These are phyloP conservation scores for Shiraia sp. DNA, from an alignment of 2,329 filamentous ascomycete genomes.

Conservation along the genomic window DNA sequence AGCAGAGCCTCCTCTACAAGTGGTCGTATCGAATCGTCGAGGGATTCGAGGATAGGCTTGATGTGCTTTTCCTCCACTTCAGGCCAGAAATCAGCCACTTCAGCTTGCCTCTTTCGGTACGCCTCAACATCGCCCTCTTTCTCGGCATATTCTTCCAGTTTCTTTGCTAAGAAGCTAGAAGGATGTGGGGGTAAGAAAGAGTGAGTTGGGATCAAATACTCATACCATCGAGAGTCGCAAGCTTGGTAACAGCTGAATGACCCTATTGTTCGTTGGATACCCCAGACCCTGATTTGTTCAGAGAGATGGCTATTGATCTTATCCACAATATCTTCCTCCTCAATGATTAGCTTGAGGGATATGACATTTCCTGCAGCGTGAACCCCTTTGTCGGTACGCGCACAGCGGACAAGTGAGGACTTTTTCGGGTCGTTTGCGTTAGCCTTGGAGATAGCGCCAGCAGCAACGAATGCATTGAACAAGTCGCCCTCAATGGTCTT, in stretches of 20 bases:
- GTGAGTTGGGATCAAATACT: constrained; percentile 94
- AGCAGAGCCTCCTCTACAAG: constrained; percentile 66
- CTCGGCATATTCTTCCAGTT: constrained; percentile 76
- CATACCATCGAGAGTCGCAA: constrained; percentile 95
- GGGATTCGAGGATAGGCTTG: constrained; percentile 63
- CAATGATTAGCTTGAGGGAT: constrained; percentile 92
- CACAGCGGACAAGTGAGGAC: constrained; percentile 89
- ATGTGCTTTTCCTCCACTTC: constrained; percentile 80
- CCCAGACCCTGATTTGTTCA: constrained; percentile 93
- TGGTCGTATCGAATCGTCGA: constrained; percentile 67
- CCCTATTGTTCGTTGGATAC: constrained; percentile 84
- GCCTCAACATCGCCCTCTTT: constrained; percentile 72
- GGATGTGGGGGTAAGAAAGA: constrained; percentile 91
- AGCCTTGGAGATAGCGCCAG: constrained; percentile 92
- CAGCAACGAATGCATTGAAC: constrained; percentile 87
- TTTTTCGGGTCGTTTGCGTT: constrained; percentile 98
- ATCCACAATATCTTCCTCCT: constrained; percentile 82
- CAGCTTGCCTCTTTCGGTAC: constrained; percentile 70
- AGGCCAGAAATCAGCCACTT: constrained; percentile 81
- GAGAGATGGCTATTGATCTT: constrained; percentile 89
- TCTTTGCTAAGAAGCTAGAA: constrained; percentile 80
- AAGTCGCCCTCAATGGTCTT: constrained; percentile 96
- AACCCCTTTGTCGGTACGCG: constrained; percentile 95
- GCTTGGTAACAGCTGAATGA: constrained; percentile 93
- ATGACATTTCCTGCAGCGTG: constrained; percentile 96